Evolutionary conservation across 306 rosid species (phyloP).

Genomic region (Albizia julibrissin): DNA sequence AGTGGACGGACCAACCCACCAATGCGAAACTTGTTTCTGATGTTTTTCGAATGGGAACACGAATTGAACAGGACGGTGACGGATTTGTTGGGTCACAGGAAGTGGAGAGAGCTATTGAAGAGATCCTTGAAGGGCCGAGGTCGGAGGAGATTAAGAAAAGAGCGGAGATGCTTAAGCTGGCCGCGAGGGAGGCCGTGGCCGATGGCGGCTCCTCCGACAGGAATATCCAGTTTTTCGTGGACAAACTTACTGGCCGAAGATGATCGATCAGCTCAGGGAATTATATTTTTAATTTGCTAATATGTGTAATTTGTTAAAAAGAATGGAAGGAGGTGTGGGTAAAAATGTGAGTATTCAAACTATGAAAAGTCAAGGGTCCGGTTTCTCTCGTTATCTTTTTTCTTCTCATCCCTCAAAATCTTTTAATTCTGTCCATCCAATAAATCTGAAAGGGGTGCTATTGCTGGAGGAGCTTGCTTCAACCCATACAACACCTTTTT

Average conservation of each 20-base stretch:
- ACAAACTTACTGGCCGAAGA: conserved; percentile 31
- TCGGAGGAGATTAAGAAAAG: conserved; percentile 34
- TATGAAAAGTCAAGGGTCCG: too few species aligned
- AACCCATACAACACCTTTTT: too few species aligned
- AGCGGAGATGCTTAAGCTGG: conserved; percentile 33
- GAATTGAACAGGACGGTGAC: conserved; percentile 35
- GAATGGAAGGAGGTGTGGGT: too few species aligned
- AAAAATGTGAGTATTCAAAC: too few species aligned
- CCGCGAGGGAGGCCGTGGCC: conserved; percentile 39
- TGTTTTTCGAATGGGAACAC: conserved; percentile 38
- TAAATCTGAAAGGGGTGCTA: too few species aligned
- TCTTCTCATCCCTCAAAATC: too few species aligned
- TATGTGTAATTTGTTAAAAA: not conserved
- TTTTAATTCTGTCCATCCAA: too few species aligned
- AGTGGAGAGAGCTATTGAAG: conserved; percentile 43
- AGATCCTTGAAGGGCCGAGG: conserved; percentile 28
- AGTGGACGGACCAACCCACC: conserved; percentile 62
- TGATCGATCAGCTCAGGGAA: not conserved
- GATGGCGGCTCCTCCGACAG: conserved; percentile 50
- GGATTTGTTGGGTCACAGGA: conserved; percentile 40
- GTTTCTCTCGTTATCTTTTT: too few species aligned
- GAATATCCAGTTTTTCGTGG: conserved; percentile 47
- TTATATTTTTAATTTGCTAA: not conserved
- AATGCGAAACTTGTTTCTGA: conserved; percentile 51
- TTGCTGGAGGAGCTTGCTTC: too few species aligned